Percentiles rank a stretch among this genome's conserved stretches.
These are phyloP conservation scores for Syncephalastrum monosporum DNA, from an alignment of 371 early-diverging fungal genomes.

Conservation along the genomic window DNA sequence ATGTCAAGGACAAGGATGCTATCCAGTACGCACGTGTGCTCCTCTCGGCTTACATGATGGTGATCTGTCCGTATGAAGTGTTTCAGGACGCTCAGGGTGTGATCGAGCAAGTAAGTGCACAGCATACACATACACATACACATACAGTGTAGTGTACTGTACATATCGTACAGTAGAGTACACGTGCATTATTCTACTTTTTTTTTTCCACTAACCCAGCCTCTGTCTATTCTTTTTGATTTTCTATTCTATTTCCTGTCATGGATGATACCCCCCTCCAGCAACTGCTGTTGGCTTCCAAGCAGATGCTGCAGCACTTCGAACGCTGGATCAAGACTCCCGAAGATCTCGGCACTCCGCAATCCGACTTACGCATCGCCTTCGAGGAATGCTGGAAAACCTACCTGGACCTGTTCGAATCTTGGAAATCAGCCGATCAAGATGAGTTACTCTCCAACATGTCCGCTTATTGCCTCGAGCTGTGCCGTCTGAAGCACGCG, in stretches of 20 bases:
- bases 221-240: conserved; percentile 2
- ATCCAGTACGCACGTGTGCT: conserved; percentile 58
- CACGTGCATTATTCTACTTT: conserved; percentile 1
- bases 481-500: conserved; percentile 66
- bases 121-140: conserved; percentile 4
- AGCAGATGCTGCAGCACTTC: conserved; percentile 50
- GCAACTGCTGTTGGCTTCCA: conserved; percentile 41
- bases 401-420: conserved; percentile 64
- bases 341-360: conserved; percentile 1
- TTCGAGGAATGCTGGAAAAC: conserved; percentile 51
- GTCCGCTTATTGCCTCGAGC: conserved; percentile 68
- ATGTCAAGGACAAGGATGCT: conserved; percentile 26
- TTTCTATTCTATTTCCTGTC: conserved; percentile 4
- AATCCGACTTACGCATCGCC: conserved; percentile 30
- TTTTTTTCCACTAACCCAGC: conserved; percentile 3
- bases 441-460: conserved; percentile 59
- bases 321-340: conserved; percentile 52
- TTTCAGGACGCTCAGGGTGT: conserved; percentile 46
- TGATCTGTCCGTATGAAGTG: conserved; percentile 61
- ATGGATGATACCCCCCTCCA: conserved; percentile 21
- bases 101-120: conserved; percentile 52
- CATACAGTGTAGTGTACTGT: neutral
- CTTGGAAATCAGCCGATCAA: conserved; percentile 72
- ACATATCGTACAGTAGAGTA: neutral
- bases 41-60: conserved; percentile 68